These are phyloP conservation scores for Pythium vanterpoolii DNA, from an alignment of 352 stramenopile genomes.

Conservation along the genomic window DNA sequence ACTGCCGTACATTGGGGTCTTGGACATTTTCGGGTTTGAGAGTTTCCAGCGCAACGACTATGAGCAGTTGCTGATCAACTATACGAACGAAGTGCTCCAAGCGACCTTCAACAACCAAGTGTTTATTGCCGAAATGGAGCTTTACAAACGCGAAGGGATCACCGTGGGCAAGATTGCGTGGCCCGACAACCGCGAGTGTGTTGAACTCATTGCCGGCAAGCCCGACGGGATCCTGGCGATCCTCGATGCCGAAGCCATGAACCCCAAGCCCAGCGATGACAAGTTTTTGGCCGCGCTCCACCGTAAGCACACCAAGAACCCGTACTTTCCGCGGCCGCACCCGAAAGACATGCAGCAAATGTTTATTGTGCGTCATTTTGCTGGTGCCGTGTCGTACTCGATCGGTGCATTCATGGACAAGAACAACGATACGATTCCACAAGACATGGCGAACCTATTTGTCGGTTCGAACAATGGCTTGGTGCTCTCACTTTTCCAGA, in stretches of 20 bases:
- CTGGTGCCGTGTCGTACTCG: conserved; percentile 87
- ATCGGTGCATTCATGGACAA: conserved; percentile 90
- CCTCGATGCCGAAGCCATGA: conserved; percentile 87
- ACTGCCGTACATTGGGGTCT: conserved; percentile 87
- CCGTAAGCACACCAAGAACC: conserved; percentile 78
- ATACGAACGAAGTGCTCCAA: conserved; percentile 87
- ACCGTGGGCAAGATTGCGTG: conserved; percentile 88
- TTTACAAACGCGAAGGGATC: conserved; percentile 90
- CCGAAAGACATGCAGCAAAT: conserved; percentile 87
- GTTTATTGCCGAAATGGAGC: conserved; percentile 88
- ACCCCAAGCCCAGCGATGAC: conserved; percentile 86
- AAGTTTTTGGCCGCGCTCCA: conserved; percentile 86
- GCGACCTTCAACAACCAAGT: conserved; percentile 89
- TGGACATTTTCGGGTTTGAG: conserved; percentile 92
- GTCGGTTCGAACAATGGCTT: conserved; percentile 61
- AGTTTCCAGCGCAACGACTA: conserved; percentile 90
- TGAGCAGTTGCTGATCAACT: conserved; percentile 90
- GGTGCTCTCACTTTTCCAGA: conserved; percentile 62
- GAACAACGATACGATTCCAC: conserved; percentile 88
- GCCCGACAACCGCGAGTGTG: conserved; percentile 89
- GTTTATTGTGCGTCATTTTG: conserved; percentile 91
- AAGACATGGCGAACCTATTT: conserved; percentile 84
- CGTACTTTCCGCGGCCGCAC: conserved; percentile 83
- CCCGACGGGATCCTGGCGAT: conserved; percentile 76
- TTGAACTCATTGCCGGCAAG: conserved; percentile 87